Conservation (phyloP, 2,329 filamentous ascomycete species). For the Calonectria pteridis region DNA sequence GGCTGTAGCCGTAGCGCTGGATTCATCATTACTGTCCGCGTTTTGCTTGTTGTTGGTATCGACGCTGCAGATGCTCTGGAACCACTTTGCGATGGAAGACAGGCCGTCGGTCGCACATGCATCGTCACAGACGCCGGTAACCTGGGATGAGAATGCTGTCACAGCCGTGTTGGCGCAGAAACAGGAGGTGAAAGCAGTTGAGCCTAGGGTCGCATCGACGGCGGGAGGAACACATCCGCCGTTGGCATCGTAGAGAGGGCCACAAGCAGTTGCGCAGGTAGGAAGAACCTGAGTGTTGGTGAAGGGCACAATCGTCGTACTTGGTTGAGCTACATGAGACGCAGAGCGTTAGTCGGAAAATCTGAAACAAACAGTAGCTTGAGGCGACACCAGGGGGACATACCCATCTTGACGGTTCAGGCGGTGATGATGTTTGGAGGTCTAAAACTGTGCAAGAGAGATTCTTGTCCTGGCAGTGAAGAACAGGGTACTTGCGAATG, state of each 20-base stretch:
- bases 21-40: constrained; percentile 26
- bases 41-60: constrained; percentile 43
- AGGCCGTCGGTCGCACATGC: constrained; percentile 66
- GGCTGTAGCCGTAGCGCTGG: constrained; percentile 28
- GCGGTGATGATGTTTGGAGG: neutral
- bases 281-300: constrained; percentile 62
- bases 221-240: constrained; percentile 75
- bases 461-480: neutral
- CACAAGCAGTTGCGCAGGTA: constrained; percentile 70
- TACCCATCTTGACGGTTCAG: constrained; percentile 53
- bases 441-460: neutral
- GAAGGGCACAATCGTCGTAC: constrained; percentile 70
- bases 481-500: neutral
- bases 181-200: constrained; percentile 73
- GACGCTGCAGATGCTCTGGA: constrained; percentile 72
- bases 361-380: constrained; percentile 33
- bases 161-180: constrained; percentile 78
- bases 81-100: constrained; percentile 76
- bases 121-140: constrained; percentile 71
- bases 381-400: constrained; percentile 33
- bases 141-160: constrained; percentile 66
- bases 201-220: constrained; percentile 57
- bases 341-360: constrained; percentile 31
- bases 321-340: constrained; percentile 33
- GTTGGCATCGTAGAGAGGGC: constrained; percentile 76